Base-by-base conservation (phyloP, 2,329 filamentous ascomycete species). In the Talaromyces sp. region DNA sequence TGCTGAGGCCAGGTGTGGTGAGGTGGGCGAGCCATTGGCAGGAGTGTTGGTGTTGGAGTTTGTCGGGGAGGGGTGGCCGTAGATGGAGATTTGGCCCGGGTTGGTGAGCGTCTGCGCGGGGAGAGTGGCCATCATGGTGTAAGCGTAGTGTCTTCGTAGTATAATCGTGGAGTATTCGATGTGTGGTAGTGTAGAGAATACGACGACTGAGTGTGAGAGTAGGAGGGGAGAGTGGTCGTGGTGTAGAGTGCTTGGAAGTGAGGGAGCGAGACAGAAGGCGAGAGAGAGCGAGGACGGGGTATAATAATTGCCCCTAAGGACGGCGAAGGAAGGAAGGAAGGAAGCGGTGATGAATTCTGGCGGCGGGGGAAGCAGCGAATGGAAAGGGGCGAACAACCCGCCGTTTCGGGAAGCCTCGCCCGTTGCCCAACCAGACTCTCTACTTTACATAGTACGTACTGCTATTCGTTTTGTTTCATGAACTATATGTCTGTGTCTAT, bases 1-100 rank as follows among this genome's bases (percentile, higher is more conserved):
- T n/a, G 75, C 72, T n/a, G 73, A 73, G n/a, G 74, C 69, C 60
- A 78, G 72, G 27, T 80, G 80, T 57, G 84, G 83, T 7, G 84
- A 83, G 19, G 82, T 82, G 24, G 84, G 84, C 35, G 84, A 86
- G 68, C 83, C 79, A 75, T 85, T 84, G 67, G 79, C 75, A 22
- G 84, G 83, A 3, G 84, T 84, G 60, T 81, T 81, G n/a, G 81
- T 68, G 65, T 78, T 73, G 1, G 83, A 84, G 68, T 78, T 79
- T 43, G 79, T 75, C 31, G 82, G 80, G 31, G 81, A 79, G 11
- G 74, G 74, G 58, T 80, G 76, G 47, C 76, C 75, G 68, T 78
- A 78, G 62, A 75, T 69, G 31, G 74, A 76, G 68, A 78, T 74
- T 62, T 75, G 77, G 64, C 76, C 71, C 22, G 68, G 59, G 57